Conservation (phyloP, 768 basidiomycete genomes). For the Rubroboletus pulcherrimus region DNA sequence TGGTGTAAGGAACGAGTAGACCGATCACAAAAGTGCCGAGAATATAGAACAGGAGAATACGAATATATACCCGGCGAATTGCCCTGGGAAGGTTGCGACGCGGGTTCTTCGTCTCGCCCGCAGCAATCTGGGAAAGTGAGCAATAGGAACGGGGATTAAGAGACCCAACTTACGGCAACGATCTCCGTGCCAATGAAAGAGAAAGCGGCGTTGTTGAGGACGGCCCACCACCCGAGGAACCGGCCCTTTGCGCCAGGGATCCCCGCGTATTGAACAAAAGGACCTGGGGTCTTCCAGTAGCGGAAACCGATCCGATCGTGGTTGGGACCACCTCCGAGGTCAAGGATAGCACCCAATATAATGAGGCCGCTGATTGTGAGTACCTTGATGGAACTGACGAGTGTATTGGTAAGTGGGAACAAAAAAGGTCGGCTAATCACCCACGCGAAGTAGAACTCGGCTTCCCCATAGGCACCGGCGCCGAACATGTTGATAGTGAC, state of each 20-base stretch:
- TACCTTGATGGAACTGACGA: conserved; percentile 75
- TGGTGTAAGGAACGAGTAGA: conserved; percentile 73
- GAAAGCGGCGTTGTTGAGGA: conserved; percentile 86
- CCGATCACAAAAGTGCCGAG: conserved; percentile 73
- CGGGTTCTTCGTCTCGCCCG: conserved; percentile 90
- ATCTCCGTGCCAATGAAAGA: conserved; percentile 94
- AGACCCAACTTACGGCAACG: conserved; percentile 62
- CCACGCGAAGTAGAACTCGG: conserved; percentile 82
- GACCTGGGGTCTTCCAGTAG: conserved; percentile 87
- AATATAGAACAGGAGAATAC: conserved; percentile 82
- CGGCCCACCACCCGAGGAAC: conserved; percentile 71
- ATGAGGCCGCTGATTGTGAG: conserved; percentile 73
- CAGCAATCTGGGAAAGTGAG: conserved; percentile 57
- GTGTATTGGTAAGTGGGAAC: neutral
- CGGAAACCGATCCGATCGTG: conserved; percentile 59
- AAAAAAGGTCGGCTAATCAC: neutral
- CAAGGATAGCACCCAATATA: conserved; percentile 69
- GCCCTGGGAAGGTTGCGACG: conserved; percentile 57
- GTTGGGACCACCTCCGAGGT: conserved; percentile 84
- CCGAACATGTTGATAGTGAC: conserved; percentile 73
- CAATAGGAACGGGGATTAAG: neutral
- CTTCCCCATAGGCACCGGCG: conserved; percentile 77
- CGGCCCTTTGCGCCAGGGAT: conserved; percentile 68
- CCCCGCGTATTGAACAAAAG: conserved; percentile 68
- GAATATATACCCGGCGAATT: conserved; percentile 60